phyloP scores from a whole-genome alignment of 208 protist genomes.

The Crithidia thermophila region DNA sequence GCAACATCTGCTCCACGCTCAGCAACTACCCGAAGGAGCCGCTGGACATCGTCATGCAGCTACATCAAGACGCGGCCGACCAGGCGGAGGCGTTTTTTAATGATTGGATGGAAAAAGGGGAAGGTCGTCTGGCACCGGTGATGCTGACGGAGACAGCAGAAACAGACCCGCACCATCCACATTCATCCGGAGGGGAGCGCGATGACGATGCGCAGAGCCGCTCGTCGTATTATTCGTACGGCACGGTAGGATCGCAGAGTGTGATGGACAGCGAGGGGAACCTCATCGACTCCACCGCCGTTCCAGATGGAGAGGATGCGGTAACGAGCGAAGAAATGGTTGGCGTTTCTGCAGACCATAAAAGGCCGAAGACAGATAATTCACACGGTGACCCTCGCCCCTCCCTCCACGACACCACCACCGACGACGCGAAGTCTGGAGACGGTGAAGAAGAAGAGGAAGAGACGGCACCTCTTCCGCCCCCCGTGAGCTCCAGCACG shows the following conservation, averaged over 20 bases:
- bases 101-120: conserved; percentile 5
- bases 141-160: neutral
- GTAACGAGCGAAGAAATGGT: neutral
- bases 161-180: no score
- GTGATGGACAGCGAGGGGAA: conserved; percentile 10
- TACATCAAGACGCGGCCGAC: neutral
- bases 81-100: neutral
- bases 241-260: conserved; percentile 7
- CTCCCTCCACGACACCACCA: no score
- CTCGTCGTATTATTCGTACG: no score
- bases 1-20: neutral
- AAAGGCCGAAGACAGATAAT: no score
- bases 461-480: neutral
- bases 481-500: neutral
- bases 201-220: no score
- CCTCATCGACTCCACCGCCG: neutral
- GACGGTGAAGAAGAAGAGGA: neutral
- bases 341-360: no score
- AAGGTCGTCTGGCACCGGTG: conserved; percentile 6
- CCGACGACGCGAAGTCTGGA: neutral
- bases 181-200: neutral
- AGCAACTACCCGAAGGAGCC: neutral
- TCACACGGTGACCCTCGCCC: no score
- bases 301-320: neutral
- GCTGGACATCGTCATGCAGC: conserved; percentile 7